A percentile compares a stretch with the other conserved stretches of the same genome.
These are phyloP conservation scores for Collybiopsis confluens DNA, from an alignment of 768 basidiomycete species.

Conservation along the genomic window DNA sequence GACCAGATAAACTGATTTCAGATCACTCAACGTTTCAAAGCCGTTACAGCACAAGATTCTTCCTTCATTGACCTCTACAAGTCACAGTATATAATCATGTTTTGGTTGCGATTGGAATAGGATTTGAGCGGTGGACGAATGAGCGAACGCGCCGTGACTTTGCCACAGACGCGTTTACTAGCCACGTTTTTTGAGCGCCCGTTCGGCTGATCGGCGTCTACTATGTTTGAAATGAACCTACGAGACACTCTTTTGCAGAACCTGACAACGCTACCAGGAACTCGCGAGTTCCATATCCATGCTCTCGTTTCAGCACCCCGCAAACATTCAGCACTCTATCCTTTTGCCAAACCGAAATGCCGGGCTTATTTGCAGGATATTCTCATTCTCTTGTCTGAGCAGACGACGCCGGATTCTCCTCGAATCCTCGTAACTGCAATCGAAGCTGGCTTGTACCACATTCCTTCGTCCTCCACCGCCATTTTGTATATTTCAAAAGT, in stretches of 20 bases:
- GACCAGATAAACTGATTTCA: too few species aligned
- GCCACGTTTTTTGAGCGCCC: background rate
- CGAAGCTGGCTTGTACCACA: conserved; percentile 70
- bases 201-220: background rate
- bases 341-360: conserved; percentile 65
- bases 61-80: too few species aligned
- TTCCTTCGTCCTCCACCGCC: conserved; percentile 64
- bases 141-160: background rate
- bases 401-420: conserved; percentile 40
- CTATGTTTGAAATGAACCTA: conserved; percentile 30
- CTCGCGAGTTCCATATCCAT: conserved; percentile 71
- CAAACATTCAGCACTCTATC: conserved; percentile 68
- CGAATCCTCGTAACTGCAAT: conserved; percentile 74
- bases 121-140: too few species aligned
- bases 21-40: too few species aligned
- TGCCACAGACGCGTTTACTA: too few species aligned
- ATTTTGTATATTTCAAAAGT: conserved; percentile 92
- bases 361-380: conserved; percentile 72
- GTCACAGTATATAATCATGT: too few species aligned
- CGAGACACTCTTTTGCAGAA: conserved; percentile 59
- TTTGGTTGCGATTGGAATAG: too few species aligned
- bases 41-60: too few species aligned
- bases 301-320: conserved; percentile 65
- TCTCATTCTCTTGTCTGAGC: conserved; percentile 70
- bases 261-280: conserved; percentile 56